These are phyloP conservation scores for Amanita inopinata DNA, from an alignment of 768 basidiomycete species.

Conservation along the genomic window DNA sequence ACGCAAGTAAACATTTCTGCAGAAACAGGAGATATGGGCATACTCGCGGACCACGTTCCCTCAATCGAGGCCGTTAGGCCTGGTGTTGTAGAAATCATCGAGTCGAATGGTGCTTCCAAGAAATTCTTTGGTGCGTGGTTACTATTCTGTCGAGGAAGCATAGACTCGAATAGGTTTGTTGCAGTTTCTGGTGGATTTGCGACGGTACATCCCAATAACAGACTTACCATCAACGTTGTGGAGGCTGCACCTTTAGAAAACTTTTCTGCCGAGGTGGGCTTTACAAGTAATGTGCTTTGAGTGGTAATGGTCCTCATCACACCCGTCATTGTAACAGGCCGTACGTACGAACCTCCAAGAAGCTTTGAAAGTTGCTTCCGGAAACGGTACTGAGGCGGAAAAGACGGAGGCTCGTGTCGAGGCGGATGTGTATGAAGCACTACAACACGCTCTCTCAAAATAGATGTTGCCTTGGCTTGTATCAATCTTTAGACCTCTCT, in stretches of 20 bases:
- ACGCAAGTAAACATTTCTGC: constrained; percentile 94
- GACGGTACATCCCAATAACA: constrained; percentile 96
- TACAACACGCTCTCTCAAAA: constrained; percentile 73
- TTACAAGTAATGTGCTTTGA: neutral
- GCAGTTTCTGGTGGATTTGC: constrained; percentile 95
- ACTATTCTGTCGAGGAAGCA: neutral
- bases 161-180: constrained; percentile 3
- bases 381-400: constrained; percentile 86
- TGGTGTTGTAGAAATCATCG: constrained; percentile 91
- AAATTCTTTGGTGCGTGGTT: constrained; percentile 89
- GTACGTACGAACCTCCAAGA: constrained; percentile 85
- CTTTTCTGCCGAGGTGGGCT: constrained; percentile 77
- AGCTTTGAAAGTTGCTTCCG: constrained; percentile 69
- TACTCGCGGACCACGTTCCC: constrained; percentile 96
- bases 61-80: constrained; percentile 94
- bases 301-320: neutral
- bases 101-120: constrained; percentile 66
- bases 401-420: constrained; percentile 92
- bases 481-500: constrained; percentile 1
- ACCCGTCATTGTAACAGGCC: constrained; percentile 47
- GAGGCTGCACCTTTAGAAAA: constrained; percentile 90
- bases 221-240: constrained; percentile 91
- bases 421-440: constrained; percentile 91
- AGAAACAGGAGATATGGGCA: constrained; percentile 96
- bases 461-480: constrained; percentile 13